Conservation (phyloP, 768 basidiomycete genomes). For the Boletales sp. region DNA sequence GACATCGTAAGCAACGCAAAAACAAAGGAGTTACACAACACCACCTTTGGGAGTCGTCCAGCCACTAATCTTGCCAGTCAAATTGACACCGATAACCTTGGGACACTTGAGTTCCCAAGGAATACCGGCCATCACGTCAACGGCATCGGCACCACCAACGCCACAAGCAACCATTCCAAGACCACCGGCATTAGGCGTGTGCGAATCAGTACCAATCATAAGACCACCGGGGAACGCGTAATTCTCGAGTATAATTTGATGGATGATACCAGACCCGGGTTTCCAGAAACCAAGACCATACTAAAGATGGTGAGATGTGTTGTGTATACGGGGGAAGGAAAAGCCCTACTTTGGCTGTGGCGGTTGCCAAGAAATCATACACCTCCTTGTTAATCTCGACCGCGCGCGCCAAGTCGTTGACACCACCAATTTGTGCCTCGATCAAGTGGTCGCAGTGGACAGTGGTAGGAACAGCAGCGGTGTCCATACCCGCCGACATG, state of each 20-base stretch:
- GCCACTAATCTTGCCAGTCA: conserved; percentile 90
- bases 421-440: conserved; percentile 93
- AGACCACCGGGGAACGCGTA: conserved; percentile 99
- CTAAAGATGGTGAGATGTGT: conserved; percentile 32
- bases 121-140: conserved; percentile 97
- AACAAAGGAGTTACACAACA: conserved; percentile 8
- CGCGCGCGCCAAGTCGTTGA: conserved; percentile 89
- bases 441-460: conserved; percentile 99
- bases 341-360: conserved; percentile 76
- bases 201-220: conserved; percentile 99
- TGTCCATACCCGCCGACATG: conserved; percentile 99
- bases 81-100: conserved; percentile 97
- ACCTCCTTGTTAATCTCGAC: conserved; percentile 96
- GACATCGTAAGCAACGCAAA: conserved; percentile 7
- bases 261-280: conserved; percentile 98
- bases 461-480: conserved; percentile 95
- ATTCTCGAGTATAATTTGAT: conserved; percentile 99
- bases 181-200: conserved; percentile 99
- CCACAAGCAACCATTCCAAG: conserved; percentile 99
- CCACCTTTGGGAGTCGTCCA: conserved; percentile 98
- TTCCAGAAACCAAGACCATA: conserved; percentile 99
- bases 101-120: conserved; percentile 99
- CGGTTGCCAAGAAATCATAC: conserved; percentile 97
- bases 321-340: background rate
- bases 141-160: conserved; percentile 98